Conservation (phyloP, 1,284 basidiomycete genomes). For the Salmacisia buchloeana region DNA sequence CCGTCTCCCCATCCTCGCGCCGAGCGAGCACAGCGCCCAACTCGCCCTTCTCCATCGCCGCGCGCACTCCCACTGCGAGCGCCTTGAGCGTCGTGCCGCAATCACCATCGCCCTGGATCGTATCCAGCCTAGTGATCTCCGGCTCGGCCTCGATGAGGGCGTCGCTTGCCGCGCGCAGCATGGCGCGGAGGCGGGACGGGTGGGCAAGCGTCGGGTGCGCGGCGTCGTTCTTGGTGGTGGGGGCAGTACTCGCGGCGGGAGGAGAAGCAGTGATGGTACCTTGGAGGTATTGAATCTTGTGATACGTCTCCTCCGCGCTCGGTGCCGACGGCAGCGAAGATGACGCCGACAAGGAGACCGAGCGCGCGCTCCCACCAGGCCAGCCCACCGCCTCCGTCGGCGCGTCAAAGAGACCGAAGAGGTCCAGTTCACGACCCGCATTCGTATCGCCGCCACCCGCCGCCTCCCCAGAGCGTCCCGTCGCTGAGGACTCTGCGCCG, state of each 20-base stretch:
- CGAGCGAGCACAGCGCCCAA: neutral
- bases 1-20: too few species aligned
- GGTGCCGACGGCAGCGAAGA: neutral
- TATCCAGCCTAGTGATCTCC: constrained; percentile 54
- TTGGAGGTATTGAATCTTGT: neutral
- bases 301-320: neutral
- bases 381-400: constrained; percentile 53
- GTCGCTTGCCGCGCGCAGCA: constrained; percentile 48
- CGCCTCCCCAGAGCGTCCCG: too few species aligned
- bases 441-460: too few species aligned
- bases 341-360: neutral
- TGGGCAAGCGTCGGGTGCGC: constrained; percentile 20
- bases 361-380: constrained; percentile 48
- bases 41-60: constrained; percentile 40
- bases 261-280: neutral
- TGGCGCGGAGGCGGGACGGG: constrained; percentile 39
- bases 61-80: constrained; percentile 19
- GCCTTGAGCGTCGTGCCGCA: constrained; percentile 47
- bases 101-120: constrained; percentile 51
- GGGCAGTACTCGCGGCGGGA: neutral
- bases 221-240: neutral
- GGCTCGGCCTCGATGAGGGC: constrained; percentile 53
- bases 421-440: constrained; percentile 43
- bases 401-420: constrained; percentile 54
- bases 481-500: too few species aligned